A percentile compares a stretch with the other conserved stretches of the same genome.
phyloP scores from a whole-genome alignment of 441 rosid species.

The Macaranga tanarius region DNA sequence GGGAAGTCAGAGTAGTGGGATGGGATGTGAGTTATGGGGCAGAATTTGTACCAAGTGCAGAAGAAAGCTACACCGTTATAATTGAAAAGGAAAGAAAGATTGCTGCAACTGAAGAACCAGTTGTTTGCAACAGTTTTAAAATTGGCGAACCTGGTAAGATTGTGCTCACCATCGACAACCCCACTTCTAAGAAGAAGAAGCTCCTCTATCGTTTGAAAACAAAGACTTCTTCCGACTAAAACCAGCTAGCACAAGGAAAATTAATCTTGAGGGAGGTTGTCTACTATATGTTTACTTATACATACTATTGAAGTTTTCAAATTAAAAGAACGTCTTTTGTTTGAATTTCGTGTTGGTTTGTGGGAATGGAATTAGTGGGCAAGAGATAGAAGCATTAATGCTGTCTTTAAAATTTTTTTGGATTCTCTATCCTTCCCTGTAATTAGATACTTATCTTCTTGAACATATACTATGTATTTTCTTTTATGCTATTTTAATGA shows the following conservation, averaged over 20 bases:
- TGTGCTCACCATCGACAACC: conserved; percentile 73
- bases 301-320: not conserved
- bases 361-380: conserved; percentile 4
- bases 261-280: not conserved
- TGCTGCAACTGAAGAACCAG: conserved; percentile 56
- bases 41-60: conserved; percentile 69
- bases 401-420: too few relatives aligned
- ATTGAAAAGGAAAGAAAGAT: conserved; percentile 70
- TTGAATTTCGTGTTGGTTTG: conserved; percentile 8
- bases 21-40: conserved; percentile 84
- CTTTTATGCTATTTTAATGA: not conserved
- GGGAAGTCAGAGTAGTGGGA: conserved; percentile 85
- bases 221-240: conserved; percentile 44
- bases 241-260: not conserved
- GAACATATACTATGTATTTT: not conserved
- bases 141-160: conserved; percentile 70
- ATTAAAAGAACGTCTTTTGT: not conserved
- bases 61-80: conserved; percentile 66
- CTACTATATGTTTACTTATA: not conserved
- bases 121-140: conserved; percentile 60
- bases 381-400: too few relatives aligned
- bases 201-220: conserved; percentile 78
- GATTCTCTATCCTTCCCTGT: not conserved
- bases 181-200: conserved; percentile 80
- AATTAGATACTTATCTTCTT: conserved; percentile 11